Percentiles rank a stretch among this genome's conserved stretches.
Evolutionary conservation across 148 eudicot species (phyloP).

Genomic region (Rhododendron williamsianum): DNA sequence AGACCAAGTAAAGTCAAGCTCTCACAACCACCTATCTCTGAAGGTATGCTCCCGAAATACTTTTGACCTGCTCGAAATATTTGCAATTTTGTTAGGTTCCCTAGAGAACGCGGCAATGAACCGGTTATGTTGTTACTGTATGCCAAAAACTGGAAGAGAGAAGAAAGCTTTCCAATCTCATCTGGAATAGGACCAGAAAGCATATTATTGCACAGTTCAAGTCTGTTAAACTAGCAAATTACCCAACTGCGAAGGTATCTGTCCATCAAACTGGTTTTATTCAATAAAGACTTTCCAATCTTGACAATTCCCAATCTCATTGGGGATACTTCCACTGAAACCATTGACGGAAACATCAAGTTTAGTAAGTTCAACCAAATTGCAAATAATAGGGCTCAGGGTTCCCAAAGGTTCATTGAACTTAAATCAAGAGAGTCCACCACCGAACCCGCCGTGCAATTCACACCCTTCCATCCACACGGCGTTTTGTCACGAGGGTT

Average conservation of each 20-base stretch:
- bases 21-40: conserved; percentile 65
- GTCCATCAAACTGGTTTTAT: conserved; percentile 61
- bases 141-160: conserved; percentile 57
- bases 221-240: conserved; percentile 40
- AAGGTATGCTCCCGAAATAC: conserved; percentile 66
- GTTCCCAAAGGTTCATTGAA: conserved; percentile 61
- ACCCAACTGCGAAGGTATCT: conserved; percentile 68
- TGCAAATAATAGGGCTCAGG: conserved; percentile 63
- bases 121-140: conserved; percentile 71
- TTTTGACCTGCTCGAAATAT: conserved; percentile 80
- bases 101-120: conserved; percentile 63
- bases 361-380: conserved; percentile 35
- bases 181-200: conserved; percentile 69
- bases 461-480: conserved; percentile 80
- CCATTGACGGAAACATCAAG: conserved; percentile 56
- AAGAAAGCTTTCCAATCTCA: conserved; percentile 70
- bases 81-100: conserved; percentile 52
- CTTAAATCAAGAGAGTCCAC: conserved; percentile 62
- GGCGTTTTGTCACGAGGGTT: conserved; percentile 59
- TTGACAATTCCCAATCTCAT: conserved; percentile 62
- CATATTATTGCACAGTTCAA: conserved; percentile 86
- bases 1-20: conserved; percentile 64
- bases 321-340: conserved; percentile 54
- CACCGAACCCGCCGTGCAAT: conserved; percentile 38
- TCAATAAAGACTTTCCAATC: conserved; percentile 46